Evolutionary conservation across 768 basidiomycete species (phyloP).

Genomic region (Tremella fuciformis): DNA sequence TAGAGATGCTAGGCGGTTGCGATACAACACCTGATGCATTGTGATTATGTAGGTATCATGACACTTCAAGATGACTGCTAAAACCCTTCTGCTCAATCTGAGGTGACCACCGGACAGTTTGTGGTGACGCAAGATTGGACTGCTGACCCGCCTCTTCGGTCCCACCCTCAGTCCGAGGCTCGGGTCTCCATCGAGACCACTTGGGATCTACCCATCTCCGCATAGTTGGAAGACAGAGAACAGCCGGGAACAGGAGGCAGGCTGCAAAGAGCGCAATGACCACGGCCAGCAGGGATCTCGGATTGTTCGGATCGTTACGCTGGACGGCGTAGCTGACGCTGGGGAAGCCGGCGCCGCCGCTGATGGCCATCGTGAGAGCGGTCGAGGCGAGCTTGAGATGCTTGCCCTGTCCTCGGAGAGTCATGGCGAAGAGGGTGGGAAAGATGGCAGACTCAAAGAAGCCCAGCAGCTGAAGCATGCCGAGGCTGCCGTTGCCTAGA

Average conservation of each 20-base stretch:
- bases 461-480: conserved; percentile 31
- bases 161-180: no score
- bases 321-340: conserved; percentile 33
- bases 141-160: no score
- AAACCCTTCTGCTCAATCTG: no score
- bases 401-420: conserved; percentile 38
- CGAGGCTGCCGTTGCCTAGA: conserved; percentile 14
- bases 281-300: conserved; percentile 9
- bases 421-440: conserved; percentile 47
- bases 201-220: no score
- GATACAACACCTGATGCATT: no score
- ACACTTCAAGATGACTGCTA: no score
- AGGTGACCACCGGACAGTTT: no score
- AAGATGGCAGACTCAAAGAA: conserved; percentile 49
- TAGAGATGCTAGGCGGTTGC: no score
- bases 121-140: no score
- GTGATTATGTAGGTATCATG: no score
- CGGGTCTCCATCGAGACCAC: no score
- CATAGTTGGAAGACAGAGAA: no score
- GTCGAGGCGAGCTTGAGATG: conserved; percentile 42
- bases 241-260: conserved; percentile 6
- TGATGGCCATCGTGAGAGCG: conserved; percentile 33
- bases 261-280: conserved; percentile 14
- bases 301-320: conserved; percentile 10
- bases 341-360: conserved; percentile 38